Percentiles rank a stretch among this genome's conserved stretches.
Conservation (phyloP, 192 early-diverging fungal genomes). For the Rhizophagus prolifer region DNA sequence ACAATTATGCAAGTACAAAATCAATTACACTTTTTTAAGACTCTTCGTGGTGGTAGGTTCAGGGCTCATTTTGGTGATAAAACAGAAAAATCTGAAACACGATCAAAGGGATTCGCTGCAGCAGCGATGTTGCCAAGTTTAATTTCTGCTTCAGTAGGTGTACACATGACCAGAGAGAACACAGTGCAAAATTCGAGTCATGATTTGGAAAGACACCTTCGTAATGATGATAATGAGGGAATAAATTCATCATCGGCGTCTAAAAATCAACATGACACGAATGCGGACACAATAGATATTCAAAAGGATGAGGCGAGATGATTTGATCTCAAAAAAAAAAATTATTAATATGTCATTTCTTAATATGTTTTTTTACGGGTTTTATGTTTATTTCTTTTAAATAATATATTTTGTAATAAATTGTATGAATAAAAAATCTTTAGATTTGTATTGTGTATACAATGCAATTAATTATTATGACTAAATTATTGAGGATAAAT, state of each 20-base stretch:
- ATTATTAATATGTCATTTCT: no score
- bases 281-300: neutral
- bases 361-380: no score
- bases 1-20: slow-evolving; percentile 39
- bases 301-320: neutral
- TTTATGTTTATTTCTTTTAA: no score
- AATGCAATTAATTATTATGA: no score
- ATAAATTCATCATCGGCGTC: neutral
- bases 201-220: neutral
- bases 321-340: no score
- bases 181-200: no score
- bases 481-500: no score
- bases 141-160: neutral
- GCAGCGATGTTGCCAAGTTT: neutral
- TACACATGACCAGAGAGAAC: neutral
- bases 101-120: slow-evolving; percentile 3
- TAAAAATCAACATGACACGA: neutral
- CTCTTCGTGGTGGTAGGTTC: slow-evolving; percentile 44
- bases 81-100: neutral
- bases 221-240: neutral
- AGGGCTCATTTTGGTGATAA: slow-evolving; percentile 6
- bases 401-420: no score
- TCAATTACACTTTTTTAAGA: slow-evolving; percentile 39
- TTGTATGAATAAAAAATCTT: no score
- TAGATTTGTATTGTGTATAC: no score